These are phyloP conservation scores for Scutellaria galericulata DNA, from an alignment of 257 asterid genomes.

Conservation along the genomic window DNA sequence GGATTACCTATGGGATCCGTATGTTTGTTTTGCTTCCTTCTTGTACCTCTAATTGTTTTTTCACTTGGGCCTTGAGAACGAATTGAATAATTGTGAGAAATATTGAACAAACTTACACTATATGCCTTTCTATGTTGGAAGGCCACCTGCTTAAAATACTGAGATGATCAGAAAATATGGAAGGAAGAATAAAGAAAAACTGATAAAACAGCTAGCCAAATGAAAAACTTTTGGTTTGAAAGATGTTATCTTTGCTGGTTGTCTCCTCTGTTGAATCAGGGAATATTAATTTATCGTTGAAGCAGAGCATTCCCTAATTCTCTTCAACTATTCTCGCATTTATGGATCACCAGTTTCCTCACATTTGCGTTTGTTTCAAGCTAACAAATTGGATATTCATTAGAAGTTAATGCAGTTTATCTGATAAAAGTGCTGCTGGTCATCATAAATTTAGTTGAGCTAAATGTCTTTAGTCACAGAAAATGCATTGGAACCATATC, in stretches of 20 bases:
- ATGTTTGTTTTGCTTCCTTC: neutral
- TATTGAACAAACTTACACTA: neutral
- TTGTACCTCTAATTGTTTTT: neutral
- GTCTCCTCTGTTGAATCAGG: neutral
- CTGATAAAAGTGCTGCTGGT: neutral
- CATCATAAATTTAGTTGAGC: constrained; percentile 5
- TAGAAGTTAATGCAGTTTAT: neutral
- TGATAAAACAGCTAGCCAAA: neutral
- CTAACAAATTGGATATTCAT: neutral
- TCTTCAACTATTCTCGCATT: neutral
- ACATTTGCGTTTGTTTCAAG: neutral
- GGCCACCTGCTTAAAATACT: neutral
- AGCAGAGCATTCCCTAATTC: neutral
- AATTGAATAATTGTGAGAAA: neutral
- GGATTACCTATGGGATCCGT: neutral
- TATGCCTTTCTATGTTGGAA: neutral
- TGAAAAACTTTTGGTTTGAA: neutral
- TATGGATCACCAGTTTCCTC: constrained; percentile 7
- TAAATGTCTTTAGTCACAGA: neutral
- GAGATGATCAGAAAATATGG: neutral
- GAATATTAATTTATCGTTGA: neutral
- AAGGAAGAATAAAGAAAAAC: neutral
- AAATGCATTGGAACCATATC: neutral
- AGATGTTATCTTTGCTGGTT: no score
- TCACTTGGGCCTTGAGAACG: neutral